Percentiles rank a stretch among this genome's conserved stretches.
phyloP scores from a whole-genome alignment of 306 rosid genomes.

The Fragaria iinumae region DNA sequence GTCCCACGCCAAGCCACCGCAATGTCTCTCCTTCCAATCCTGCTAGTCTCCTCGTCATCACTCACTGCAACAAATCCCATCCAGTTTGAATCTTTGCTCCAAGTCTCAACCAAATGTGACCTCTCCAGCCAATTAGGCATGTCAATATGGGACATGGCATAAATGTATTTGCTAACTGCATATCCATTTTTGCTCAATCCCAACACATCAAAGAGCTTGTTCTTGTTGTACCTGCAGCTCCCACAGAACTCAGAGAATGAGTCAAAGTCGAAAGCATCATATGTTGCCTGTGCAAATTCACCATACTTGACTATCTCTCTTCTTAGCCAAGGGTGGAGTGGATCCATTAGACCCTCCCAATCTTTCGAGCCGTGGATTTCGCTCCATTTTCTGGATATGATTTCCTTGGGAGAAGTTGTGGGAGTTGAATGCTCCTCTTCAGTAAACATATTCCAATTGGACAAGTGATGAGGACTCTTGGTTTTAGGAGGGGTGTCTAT shows the following conservation, averaged over 20 bases:
- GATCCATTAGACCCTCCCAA: slow-evolving; percentile 53
- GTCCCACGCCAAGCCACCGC: slow-evolving; percentile 73
- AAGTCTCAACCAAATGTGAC: slow-evolving; percentile 40
- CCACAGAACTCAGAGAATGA: slow-evolving; percentile 58
- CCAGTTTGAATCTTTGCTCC: slow-evolving; percentile 79
- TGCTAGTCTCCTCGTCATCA: slow-evolving; percentile 43
- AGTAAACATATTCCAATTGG: slow-evolving; percentile 12
- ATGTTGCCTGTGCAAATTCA: slow-evolving; percentile 71
- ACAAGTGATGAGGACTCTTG: neutral
- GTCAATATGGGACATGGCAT: slow-evolving; percentile 60
- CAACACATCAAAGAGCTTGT: slow-evolving; percentile 40
- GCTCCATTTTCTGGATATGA: slow-evolving; percentile 47
- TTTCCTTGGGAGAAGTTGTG: slow-evolving; percentile 52
- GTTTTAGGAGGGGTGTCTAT: slow-evolving; percentile 30
- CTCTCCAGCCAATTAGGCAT: slow-evolving; percentile 64
- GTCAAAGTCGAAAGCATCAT: slow-evolving; percentile 66
- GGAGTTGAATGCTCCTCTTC: slow-evolving; percentile 46
- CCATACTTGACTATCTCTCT: slow-evolving; percentile 69
- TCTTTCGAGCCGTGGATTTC: slow-evolving; percentile 47
- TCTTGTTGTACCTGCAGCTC: slow-evolving; percentile 50
- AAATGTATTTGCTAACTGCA: slow-evolving; percentile 45
- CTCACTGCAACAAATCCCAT: slow-evolving; percentile 60
- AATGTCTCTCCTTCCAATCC: slow-evolving; percentile 63
- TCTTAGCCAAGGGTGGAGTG: slow-evolving; percentile 56
- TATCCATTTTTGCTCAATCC: slow-evolving; percentile 43